A percentile compares a stretch with the other conserved stretches of the same genome.
phyloP scores from a whole-genome alignment of 2,329 filamentous ascomycete species.

The Huntiella moniliformis region DNA sequence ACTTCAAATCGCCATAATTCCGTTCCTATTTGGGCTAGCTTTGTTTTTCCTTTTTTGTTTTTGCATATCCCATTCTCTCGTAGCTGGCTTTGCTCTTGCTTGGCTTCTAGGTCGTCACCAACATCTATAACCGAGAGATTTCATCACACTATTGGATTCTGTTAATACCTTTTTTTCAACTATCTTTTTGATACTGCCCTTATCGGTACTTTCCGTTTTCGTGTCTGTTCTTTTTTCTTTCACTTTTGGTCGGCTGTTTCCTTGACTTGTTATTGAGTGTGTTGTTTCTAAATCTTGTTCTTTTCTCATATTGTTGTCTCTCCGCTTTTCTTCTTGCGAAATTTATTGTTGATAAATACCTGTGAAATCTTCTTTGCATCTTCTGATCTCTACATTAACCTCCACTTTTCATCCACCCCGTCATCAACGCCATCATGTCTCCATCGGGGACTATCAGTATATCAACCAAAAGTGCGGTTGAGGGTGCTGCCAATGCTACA shows the following conservation, averaged over 20 bases:
- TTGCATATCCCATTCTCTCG: slow-evolving; percentile 4
- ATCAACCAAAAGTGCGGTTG: slow-evolving; percentile 7
- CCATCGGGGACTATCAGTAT: slow-evolving; percentile 3
- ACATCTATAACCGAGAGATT: not conserved
- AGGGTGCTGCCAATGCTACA: not conserved
- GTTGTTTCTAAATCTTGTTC: not conserved
- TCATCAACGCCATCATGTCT: slow-evolving; percentile 5
- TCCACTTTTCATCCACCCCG: not conserved
- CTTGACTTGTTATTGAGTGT: too few relatives aligned
- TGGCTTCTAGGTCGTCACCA: slow-evolving; percentile 5
- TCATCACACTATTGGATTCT: too few relatives aligned
- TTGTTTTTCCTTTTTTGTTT: slow-evolving; percentile 7
- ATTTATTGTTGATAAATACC: too few relatives aligned
- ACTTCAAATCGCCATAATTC: slow-evolving; percentile 2
- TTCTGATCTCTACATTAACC: not conserved
- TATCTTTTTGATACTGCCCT: not conserved
- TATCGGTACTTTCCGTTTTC: not conserved
- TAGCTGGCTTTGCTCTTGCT: slow-evolving; percentile 5
- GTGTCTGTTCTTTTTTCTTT: not conserved
- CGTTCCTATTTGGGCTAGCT: slow-evolving; percentile 5
- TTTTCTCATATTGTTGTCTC: not conserved
- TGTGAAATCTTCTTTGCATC: not conserved
- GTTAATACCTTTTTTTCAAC: too few relatives aligned
- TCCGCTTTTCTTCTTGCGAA: not conserved
- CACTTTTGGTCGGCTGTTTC: not conserved